A percentile compares a stretch with the other conserved stretches of the same genome.
These are phyloP conservation scores for Pontederia crassipes DNA, from an alignment of 176 grass and related monocot species.

Conservation along the genomic window DNA sequence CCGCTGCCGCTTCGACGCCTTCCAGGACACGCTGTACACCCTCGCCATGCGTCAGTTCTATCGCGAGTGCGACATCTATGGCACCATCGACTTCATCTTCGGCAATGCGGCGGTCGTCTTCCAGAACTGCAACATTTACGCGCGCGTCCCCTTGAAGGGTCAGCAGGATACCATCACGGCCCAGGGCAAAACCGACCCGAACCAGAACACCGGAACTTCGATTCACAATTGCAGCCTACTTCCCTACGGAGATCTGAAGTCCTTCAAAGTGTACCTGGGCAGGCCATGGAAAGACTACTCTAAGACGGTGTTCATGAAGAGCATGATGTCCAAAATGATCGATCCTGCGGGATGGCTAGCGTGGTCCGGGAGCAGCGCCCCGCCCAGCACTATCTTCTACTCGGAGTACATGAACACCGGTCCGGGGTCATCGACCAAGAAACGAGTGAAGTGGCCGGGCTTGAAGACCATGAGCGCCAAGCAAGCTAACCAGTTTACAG, in stretches of 20 bases:
- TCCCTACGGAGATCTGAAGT: slow-evolving; percentile 18
- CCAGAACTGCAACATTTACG: slow-evolving; percentile 46
- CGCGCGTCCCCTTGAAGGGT: slow-evolving; percentile 21
- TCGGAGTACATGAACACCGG: slow-evolving; percentile 67
- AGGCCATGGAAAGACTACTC: slow-evolving; percentile 61
- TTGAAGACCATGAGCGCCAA: no score
- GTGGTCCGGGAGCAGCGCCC: slow-evolving; percentile 21
- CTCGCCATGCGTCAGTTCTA: slow-evolving; percentile 85
- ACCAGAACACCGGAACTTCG: slow-evolving; percentile 58
- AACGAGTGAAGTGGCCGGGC: no score
- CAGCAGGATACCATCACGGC: slow-evolving; percentile 62
- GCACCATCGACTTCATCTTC: slow-evolving; percentile 67
- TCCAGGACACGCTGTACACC: slow-evolving; percentile 79
- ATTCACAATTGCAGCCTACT: slow-evolving; percentile 49
- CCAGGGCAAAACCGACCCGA: slow-evolving; percentile 33
- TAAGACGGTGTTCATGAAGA: slow-evolving; percentile 42
- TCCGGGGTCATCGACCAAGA: slow-evolving; percentile 16
- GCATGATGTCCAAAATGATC: slow-evolving; percentile 32
- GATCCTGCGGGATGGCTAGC: slow-evolving; percentile 39
- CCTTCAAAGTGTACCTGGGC: slow-evolving; percentile 35
- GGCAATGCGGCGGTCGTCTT: slow-evolving; percentile 77
- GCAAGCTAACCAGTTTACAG: no score
- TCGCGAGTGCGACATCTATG: slow-evolving; percentile 58
- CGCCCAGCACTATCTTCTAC: slow-evolving; percentile 44
- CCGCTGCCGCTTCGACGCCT: slow-evolving; percentile 41